Conservation (phyloP, 2,329 filamentous ascomycete genomes). For the Trichoderma gracile region DNA sequence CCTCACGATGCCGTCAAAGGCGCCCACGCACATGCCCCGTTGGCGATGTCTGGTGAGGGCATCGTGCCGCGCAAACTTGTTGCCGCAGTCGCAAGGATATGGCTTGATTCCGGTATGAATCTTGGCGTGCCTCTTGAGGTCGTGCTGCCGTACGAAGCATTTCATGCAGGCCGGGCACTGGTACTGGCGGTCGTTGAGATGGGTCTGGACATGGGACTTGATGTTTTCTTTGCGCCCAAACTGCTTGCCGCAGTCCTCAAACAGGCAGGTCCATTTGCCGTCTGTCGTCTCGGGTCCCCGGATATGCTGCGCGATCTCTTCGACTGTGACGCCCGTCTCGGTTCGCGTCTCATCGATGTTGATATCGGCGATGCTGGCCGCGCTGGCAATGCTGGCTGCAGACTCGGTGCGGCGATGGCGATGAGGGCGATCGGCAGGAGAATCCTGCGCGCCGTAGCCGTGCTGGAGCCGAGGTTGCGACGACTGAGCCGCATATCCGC, state of each 20-base stretch:
- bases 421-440: constrained; percentile 30
- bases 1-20: constrained; percentile 74
- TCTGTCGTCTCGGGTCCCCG: constrained; percentile 70
- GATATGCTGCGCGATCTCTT: constrained; percentile 79
- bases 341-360: constrained; percentile 66
- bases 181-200: constrained; percentile 94
- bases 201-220: constrained; percentile 96
- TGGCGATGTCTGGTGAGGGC: constrained; percentile 92
- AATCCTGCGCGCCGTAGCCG: constrained; percentile 23
- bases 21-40: constrained; percentile 93
- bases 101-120: constrained; percentile 97
- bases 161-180: constrained; percentile 91
- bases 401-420: constrained; percentile 61
- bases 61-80: constrained; percentile 92
- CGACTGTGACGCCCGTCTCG: constrained; percentile 81
- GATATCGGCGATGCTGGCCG: constrained; percentile 61
- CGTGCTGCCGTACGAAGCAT: constrained; percentile 95
- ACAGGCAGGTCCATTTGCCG: constrained; percentile 78
- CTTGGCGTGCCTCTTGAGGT: constrained; percentile 95
- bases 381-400: constrained; percentile 57
- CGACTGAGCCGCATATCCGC: constrained; percentile 43
- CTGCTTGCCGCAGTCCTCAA: constrained; percentile 76
- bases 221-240: constrained; percentile 99
- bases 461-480: constrained; percentile 32
- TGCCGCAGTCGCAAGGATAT: constrained; percentile 91